Conservation (phyloP, 495 filamentous ascomycete genomes). For the Entonaema liquescens region DNA sequence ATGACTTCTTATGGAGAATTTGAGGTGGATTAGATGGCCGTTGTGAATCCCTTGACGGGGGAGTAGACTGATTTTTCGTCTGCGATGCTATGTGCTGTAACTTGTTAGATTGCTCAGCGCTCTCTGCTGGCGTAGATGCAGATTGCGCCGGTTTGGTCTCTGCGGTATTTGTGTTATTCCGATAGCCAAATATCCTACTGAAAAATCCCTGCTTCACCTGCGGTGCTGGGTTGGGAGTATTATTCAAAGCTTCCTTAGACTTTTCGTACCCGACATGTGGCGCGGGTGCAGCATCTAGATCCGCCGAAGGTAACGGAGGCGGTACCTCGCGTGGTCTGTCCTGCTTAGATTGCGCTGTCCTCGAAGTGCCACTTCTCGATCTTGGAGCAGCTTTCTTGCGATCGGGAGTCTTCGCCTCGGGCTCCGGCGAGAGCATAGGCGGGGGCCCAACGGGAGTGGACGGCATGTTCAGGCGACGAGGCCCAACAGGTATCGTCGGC, state of each 20-base stretch:
- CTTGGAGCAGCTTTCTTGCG: constrained; percentile 72
- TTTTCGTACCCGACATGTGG: constrained; percentile 67
- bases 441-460: constrained; percentile 48
- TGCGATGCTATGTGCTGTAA: constrained; percentile 41
- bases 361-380: constrained; percentile 61
- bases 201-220: constrained; percentile 82
- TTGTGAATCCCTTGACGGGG: constrained; percentile 57
- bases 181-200: constrained; percentile 82
- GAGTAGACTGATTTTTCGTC: constrained; percentile 53
- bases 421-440: constrained; percentile 49
- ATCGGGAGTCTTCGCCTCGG: constrained; percentile 51
- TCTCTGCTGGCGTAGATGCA: constrained; percentile 37
- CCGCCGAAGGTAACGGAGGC: constrained; percentile 46
- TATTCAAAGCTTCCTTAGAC: constrained; percentile 56
- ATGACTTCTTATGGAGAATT: constrained; percentile 87
- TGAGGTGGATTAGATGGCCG: constrained; percentile 50
- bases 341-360: constrained; percentile 43
- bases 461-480: constrained; percentile 63
- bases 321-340: constrained; percentile 43
- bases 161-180: constrained; percentile 44
- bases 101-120: constrained; percentile 25
- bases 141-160: constrained; percentile 43
- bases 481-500: constrained; percentile 84
- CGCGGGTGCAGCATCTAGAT: constrained; percentile 60
- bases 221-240: constrained; percentile 40